Evolutionary conservation across 2,329 filamentous ascomycete species (phyloP).

Genomic region (Podosphaera xanthii): DNA sequence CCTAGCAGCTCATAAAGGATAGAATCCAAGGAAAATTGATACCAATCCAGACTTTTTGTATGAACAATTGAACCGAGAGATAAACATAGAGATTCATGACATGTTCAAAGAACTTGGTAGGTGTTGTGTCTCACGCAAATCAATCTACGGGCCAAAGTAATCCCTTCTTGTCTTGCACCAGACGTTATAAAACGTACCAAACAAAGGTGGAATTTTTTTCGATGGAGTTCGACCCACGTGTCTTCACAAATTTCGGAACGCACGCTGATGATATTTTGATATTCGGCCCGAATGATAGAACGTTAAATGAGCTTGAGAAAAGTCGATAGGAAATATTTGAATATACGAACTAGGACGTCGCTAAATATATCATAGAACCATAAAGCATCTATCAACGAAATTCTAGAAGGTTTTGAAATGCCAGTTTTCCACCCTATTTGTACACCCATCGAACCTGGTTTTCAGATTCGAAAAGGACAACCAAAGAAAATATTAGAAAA

Average conservation of each 20-base stretch:
- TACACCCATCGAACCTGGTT: neutral
- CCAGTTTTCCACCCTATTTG: neutral
- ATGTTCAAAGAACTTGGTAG: no score
- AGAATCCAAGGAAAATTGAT: no score
- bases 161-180: no score
- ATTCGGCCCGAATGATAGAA: neutral
- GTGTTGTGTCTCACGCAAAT: no score
- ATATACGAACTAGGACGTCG: neutral
- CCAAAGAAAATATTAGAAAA: neutral
- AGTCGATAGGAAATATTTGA: neutral
- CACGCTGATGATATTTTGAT: neutral
- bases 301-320: neutral
- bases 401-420: neutral
- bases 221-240: neutral
- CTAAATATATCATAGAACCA: neutral
- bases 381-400: neutral
- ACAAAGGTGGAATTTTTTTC: neutral
- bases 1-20: no score
- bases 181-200: neutral
- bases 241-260: neutral
- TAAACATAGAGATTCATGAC: no score
- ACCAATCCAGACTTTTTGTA: no score
- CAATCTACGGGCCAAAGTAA: no score
- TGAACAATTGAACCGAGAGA: no score
- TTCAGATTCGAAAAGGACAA: neutral